Base-by-base conservation (phyloP, 1,139 yeast genomes). In the Yamadazyma aaseri region DNA sequence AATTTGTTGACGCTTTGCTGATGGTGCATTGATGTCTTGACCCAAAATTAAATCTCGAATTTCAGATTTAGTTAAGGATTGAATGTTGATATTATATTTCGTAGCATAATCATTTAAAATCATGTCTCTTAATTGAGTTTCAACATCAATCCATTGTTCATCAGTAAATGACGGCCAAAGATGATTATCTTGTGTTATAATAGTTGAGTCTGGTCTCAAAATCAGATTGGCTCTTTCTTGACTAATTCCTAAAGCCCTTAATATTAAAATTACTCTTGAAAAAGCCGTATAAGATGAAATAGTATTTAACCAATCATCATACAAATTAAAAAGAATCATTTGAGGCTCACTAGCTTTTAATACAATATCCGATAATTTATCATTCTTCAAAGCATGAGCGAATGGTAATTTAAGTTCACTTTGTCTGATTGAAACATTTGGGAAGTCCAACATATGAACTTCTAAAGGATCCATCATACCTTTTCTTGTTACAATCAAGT, bases 381-480 rank as follows among this genome's bases (percentile, higher is more conserved):
- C 95, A 40, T 90, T 76, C 55, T 84, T 80, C 70, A 92, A 63
- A 0, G 95, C 89, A 3, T 95, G 81, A 16, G 84, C 84, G 67
- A 94, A 92, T 11, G 99, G 98, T 41, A 94, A 64, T 46, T 82
- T 84, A 41, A 94, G 68, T 56, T 92, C 97, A 0, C 96, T 84
- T 2, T 95, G 89, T 38, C 97, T 75, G 26, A 92, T 84, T 0
- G 95, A 76, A 35, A 90, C 82, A 55, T 89, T 89, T 14, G 97
- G 97, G 68, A 90, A 92, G 57, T 94, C 98, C 40, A 92, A 73
- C 95, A 92, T 86, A 50, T 92, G 98, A 25, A 89, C 97, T 51
- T 90, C 97, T 35, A 94, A 64, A 3, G 99, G 98, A 65, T 94
- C 98, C 44, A 86, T 58, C 73, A 92, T 84, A 15, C 96, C 96